phyloP scores from a whole-genome alignment of 2,329 filamentous ascomycete species.

The Trichoderma aggressivum region DNA sequence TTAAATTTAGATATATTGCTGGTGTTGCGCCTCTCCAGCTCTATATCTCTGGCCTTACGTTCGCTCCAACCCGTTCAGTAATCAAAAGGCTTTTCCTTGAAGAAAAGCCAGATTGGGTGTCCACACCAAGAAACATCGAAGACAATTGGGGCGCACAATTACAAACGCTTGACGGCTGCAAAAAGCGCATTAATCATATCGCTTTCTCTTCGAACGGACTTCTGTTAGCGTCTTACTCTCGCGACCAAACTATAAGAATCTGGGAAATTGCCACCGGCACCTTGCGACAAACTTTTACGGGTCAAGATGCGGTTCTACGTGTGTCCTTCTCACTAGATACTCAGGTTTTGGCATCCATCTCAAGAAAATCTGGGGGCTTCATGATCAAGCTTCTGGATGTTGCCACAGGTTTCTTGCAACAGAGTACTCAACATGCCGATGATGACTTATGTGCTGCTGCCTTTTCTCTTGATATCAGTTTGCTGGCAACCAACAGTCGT shows the following conservation, averaged over 20 bases:
- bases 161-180: neutral
- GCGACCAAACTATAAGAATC: neutral
- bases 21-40: neutral
- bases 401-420: neutral
- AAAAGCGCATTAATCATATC: fast-evolving
- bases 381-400: too few relatives aligned
- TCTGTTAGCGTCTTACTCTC: neutral
- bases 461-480: neutral
- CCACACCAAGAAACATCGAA: neutral
- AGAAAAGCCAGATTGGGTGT: neutral
- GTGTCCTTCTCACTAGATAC: neutral
- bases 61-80: neutral
- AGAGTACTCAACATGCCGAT: fast-evolving
- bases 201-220: neutral
- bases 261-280: neutral
- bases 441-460: fast-evolving
- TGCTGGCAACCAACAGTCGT: neutral
- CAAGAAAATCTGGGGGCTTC: too few relatives aligned
- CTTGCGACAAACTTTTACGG: neutral
- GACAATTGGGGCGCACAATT: neutral
- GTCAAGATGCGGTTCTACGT: neutral
- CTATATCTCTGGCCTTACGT: neutral
- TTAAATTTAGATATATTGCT: neutral
- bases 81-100: fast-evolving
- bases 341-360: neutral